phyloP scores from a whole-genome alignment of 176 grass and related monocot genomes.

The Oryza officinalis region DNA sequence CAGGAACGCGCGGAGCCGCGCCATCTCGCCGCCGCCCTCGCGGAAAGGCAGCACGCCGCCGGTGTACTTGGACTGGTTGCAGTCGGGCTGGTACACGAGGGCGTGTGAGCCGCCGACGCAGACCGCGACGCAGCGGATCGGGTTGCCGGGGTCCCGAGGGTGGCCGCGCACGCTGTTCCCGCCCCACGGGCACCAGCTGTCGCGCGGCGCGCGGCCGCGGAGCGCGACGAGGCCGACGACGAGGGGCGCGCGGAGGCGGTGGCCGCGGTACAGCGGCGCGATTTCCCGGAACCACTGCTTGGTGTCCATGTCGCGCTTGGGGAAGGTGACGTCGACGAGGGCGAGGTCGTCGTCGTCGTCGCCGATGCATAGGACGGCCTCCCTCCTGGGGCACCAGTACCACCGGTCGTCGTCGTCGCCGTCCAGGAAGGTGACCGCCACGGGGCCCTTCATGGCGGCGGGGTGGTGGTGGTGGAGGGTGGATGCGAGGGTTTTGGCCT shows the following conservation, averaged over 20 bases:
- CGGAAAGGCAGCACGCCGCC: neutral
- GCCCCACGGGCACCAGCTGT: too few species aligned
- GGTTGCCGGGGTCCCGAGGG: neutral
- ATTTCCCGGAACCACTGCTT: neutral
- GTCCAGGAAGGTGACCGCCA: neutral
- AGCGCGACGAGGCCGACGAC: constrained; percentile 28
- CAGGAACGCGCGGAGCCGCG: neutral
- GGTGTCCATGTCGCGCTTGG: neutral
- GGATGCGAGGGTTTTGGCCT: neutral
- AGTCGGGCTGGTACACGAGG: neutral
- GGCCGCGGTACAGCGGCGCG: neutral
- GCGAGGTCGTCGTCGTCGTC: neutral
- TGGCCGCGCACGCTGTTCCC: neutral
- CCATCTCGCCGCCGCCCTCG: neutral
- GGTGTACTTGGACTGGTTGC: neutral
- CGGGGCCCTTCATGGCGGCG: neutral
- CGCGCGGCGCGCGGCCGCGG: neutral
- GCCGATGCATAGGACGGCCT: neutral
- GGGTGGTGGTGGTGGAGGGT: neutral
- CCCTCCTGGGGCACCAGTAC: neutral
- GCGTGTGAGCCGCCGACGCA: constrained; percentile 18
- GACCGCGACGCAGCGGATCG: constrained; percentile 17
- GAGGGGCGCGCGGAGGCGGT: constrained; percentile 10
- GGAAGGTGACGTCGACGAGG: neutral
- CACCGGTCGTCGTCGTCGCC: neutral